A percentile compares a stretch with the other conserved stretches of the same genome.
phyloP scores from a whole-genome alignment of 768 basidiomycete species.

The Pisolithus marmoratus region DNA sequence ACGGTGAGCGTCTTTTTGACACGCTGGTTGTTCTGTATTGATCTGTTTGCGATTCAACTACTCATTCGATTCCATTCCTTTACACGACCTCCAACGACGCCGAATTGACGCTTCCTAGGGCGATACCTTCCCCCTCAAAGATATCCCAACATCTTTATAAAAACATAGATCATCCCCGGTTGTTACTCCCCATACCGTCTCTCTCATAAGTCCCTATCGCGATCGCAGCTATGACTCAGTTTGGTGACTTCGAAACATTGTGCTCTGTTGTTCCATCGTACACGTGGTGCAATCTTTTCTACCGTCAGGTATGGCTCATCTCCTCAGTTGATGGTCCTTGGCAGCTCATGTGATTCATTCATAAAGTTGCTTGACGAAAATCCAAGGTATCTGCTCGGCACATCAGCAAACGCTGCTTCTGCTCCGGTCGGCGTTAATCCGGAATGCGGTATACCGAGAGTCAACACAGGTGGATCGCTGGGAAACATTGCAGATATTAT shows the following conservation, averaged over 20 bases:
- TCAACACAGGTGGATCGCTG: constrained; percentile 51
- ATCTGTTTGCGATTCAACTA: constrained; percentile 27
- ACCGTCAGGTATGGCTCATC: constrained; percentile 59
- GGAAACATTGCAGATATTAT: constrained; percentile 88
- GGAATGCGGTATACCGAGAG: constrained; percentile 66
- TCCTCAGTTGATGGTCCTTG: constrained; percentile 5
- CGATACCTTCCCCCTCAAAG: constrained; percentile 13
- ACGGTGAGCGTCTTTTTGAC: constrained; percentile 23
- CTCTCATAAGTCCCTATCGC: no score
- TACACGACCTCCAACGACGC: constrained; percentile 8
- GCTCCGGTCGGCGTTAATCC: constrained; percentile 85
- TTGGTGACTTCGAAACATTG: constrained; percentile 68
- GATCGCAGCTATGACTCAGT: constrained; percentile 42
- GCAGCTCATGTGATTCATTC: constrained; percentile 23
- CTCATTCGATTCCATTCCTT: constrained; percentile 19
- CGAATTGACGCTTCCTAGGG: constrained; percentile 11
- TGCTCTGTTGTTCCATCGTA: constrained; percentile 72
- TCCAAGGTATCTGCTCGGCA: constrained; percentile 30
- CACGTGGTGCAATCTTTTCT: constrained; percentile 94
- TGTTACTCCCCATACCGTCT: background rate
- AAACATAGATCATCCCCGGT: constrained; percentile 1
- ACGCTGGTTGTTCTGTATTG: constrained; percentile 22
- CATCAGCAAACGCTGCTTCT: constrained; percentile 37
- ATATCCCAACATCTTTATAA: constrained; percentile 9
- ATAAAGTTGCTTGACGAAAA: constrained; percentile 37